Conservation (phyloP, 2,329 filamentous ascomycete species). For the Chalara sp. region DNA sequence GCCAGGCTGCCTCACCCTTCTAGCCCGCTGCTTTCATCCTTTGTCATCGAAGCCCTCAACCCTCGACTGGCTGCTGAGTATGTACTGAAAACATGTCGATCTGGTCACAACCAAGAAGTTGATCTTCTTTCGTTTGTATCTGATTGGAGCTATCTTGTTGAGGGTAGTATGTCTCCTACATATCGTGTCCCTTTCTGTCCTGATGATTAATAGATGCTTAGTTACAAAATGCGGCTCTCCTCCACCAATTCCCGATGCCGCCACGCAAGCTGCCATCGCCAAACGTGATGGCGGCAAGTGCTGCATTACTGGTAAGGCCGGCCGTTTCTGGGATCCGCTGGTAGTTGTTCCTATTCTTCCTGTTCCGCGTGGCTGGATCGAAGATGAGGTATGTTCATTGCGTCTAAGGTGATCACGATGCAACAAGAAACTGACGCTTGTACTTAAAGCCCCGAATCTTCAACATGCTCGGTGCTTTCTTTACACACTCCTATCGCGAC, state of each 20-base stretch:
- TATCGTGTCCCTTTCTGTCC: not conserved
- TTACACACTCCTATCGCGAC: not conserved
- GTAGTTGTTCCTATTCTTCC: conserved; percentile 1
- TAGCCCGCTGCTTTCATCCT: conserved; percentile 1
- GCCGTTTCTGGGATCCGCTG: not conserved
- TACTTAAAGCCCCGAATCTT: not conserved
- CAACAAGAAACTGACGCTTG: not conserved
- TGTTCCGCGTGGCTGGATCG: not conserved
- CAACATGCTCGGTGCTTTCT: conserved; percentile 1
- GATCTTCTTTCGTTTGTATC: not conserved
- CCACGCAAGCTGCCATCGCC: not conserved
- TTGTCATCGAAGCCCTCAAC: not conserved
- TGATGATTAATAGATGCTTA: not conserved
- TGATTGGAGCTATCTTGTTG: not conserved
- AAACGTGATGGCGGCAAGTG: conserved; percentile 1
- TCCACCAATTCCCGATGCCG: not conserved
- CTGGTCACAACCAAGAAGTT: not conserved
- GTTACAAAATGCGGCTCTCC: not conserved
- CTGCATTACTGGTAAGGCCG: conserved; percentile 1
- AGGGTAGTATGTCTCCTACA: not conserved
- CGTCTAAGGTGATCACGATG: not conserved
- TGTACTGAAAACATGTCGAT: not conserved
- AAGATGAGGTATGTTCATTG: not conserved
- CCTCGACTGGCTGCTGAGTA: conserved; percentile 2
- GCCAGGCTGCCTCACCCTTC: conserved; percentile 1